A percentile compares a stretch with the other conserved stretches of the same genome.
phyloP scores from a whole-genome alignment of 2,329 filamentous ascomycete genomes.

The Zymoseptoria brevis region DNA sequence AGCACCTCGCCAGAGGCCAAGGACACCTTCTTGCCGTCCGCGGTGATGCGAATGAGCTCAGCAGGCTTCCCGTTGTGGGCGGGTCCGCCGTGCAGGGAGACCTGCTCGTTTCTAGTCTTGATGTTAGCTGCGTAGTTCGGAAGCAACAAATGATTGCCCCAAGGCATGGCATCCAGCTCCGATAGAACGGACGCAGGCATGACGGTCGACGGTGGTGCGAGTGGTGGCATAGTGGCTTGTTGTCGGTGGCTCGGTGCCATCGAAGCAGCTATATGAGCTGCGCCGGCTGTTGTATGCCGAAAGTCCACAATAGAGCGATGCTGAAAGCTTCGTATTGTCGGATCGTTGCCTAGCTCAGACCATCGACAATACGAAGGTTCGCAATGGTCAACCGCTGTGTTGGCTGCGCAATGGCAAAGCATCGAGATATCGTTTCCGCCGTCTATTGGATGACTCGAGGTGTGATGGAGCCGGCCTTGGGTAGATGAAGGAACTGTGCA shows the following conservation, averaged over 20 bases:
- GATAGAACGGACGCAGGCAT: neutral
- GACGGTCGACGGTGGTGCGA: neutral
- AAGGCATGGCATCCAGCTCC: neutral
- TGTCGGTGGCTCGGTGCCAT: neutral
- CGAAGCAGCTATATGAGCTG: neutral
- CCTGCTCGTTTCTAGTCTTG: slow-evolving; percentile 54
- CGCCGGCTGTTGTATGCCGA: neutral
- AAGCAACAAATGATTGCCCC: neutral
- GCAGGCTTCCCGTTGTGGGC: slow-evolving; percentile 73
- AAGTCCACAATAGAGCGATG: neutral
- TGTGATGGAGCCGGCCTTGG: neutral
- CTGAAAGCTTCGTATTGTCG: neutral
- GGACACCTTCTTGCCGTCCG: slow-evolving; percentile 71
- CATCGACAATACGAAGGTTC: neutral
- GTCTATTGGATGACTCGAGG: neutral
- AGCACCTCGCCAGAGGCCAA: slow-evolving; percentile 44
- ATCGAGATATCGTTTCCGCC: neutral
- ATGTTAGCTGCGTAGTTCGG: neutral
- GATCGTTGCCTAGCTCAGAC: neutral
- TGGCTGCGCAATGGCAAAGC: neutral
- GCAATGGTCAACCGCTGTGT: neutral
- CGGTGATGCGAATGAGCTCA: slow-evolving; percentile 68
- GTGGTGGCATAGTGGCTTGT: neutral
- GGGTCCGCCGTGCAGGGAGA: slow-evolving; percentile 74
- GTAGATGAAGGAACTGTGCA: slow-evolving; percentile 5